Percentiles rank a stretch among this genome's conserved stretches.
phyloP scores from a whole-genome alignment of 164 flowering plant species.

The Magnolia sinica region DNA sequence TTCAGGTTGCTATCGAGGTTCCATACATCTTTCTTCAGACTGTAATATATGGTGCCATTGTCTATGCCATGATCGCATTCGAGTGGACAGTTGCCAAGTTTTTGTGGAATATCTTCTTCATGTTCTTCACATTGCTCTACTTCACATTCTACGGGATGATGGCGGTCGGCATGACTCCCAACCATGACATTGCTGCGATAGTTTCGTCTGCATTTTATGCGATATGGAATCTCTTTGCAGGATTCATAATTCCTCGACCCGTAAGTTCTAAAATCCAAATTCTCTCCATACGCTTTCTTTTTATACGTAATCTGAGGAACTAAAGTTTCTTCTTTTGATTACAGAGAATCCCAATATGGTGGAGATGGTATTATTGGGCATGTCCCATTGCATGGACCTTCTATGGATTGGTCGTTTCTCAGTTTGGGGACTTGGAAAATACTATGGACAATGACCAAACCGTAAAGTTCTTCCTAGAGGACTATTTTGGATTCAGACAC shows the following conservation, averaged over 20 bases:
- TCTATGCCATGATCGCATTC: conserved; percentile 43
- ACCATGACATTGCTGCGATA: conserved; percentile 26
- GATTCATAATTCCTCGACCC: conserved; percentile 32
- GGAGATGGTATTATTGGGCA: conserved; percentile 58
- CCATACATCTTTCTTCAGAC: conserved; percentile 47
- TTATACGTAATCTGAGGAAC: background rate
- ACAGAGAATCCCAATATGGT: conserved; percentile 64
- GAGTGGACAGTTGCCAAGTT: conserved; percentile 26
- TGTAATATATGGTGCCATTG: conserved; percentile 27
- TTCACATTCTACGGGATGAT: conserved; percentile 34
- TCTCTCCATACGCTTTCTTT: background rate
- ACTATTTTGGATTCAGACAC: conserved; percentile 37
- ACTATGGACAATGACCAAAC: background rate
- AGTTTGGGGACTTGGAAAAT: conserved; percentile 37
- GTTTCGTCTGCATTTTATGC: conserved; percentile 27
- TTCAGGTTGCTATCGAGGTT: conserved; percentile 40
- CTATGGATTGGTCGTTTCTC: conserved; percentile 52
- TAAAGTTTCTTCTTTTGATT: background rate
- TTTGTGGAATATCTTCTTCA: conserved; percentile 29
- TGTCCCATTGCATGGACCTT: conserved; percentile 56
- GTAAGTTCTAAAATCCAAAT: conserved; percentile 14
- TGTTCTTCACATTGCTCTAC: conserved; percentile 27
- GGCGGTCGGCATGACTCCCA: conserved; percentile 29
- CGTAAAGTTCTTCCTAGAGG: conserved; percentile 27
- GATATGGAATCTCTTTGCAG: conserved; percentile 31